Evolutionary conservation across 2,329 filamentous ascomycete species (phyloP).

Genomic region (Colletotrichum limetticola): DNA sequence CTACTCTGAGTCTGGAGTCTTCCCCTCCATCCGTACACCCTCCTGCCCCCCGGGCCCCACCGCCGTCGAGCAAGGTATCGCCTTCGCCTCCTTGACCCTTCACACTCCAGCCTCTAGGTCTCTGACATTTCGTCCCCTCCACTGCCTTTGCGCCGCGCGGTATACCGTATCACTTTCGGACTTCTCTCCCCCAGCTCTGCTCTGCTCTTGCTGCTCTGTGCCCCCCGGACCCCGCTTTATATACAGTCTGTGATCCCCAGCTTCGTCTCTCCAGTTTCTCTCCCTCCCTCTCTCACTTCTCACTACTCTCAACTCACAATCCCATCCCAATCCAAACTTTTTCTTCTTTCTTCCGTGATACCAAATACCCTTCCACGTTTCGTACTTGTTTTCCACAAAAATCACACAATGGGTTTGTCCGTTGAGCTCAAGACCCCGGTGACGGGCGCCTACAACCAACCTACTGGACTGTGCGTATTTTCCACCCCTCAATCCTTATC

Average conservation of each 20-base stretch:
- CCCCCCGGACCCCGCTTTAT: slow-evolving; percentile 34
- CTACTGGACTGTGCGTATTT: slow-evolving; percentile 68
- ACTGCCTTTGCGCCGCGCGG: slow-evolving; percentile 13
- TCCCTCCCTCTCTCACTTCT: not conserved
- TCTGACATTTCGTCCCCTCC: slow-evolving; percentile 22
- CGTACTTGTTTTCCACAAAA: slow-evolving; percentile 4
- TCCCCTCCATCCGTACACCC: slow-evolving; percentile 16
- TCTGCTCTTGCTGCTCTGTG: slow-evolving; percentile 3
- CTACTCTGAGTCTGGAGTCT: not conserved
- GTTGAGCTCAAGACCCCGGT: slow-evolving; percentile 75
- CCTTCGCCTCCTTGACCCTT: not conserved
- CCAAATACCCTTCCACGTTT: slow-evolving; percentile 27
- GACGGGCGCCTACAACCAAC: slow-evolving; percentile 69
- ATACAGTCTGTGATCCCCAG: slow-evolving; percentile 31
- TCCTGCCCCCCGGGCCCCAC: not conserved
- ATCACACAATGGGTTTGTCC: slow-evolving; percentile 56
- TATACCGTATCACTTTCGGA: slow-evolving; percentile 10
- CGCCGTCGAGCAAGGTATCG: not conserved
- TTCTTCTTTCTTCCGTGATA: slow-evolving; percentile 20
- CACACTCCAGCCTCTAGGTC: not conserved
- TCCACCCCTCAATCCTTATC: not conserved
- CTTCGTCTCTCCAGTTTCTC: not conserved
- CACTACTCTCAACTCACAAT: slow-evolving; percentile 10
- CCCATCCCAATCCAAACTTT: not conserved
- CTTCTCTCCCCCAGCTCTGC: slow-evolving; percentile 13